These are phyloP conservation scores for Phialophora expanda DNA, from an alignment of 2,329 filamentous ascomycete species.

Conservation along the genomic window DNA sequence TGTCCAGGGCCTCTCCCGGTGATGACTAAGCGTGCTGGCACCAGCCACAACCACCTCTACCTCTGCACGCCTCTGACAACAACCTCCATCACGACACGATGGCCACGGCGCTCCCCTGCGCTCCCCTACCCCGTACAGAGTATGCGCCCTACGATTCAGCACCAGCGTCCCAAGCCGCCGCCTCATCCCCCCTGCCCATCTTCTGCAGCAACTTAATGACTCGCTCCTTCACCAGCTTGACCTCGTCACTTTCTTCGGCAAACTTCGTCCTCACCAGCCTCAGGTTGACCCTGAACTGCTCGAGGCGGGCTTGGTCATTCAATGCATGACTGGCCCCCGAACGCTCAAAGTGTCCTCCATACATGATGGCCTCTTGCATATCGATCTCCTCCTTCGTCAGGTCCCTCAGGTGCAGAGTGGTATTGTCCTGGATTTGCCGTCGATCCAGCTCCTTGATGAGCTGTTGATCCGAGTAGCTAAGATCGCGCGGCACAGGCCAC, in stretches of 20 bases:
- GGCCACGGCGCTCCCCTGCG: background rate
- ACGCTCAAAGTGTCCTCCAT: conserved; percentile 26
- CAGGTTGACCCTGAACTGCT: conserved; percentile 17
- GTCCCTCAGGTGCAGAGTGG: conserved; percentile 13
- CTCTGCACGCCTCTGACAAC: background rate
- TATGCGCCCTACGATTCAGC: no score
- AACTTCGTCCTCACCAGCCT: conserved; percentile 17
- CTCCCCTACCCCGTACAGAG: background rate
- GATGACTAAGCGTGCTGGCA: background rate
- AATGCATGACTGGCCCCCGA: conserved; percentile 20
- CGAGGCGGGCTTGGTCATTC: conserved; percentile 10
- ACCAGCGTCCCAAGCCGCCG: background rate
- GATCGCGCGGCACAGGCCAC: conserved; percentile 22
- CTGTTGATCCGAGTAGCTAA: conserved; percentile 28
- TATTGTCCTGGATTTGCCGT: conserved; percentile 14
- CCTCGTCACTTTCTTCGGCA: conserved; percentile 22
- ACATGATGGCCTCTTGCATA: conserved; percentile 27
- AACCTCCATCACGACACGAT: background rate
- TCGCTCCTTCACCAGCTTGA: conserved; percentile 15
- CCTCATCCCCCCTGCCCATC: conserved; percentile 10
- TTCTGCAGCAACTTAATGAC: conserved; percentile 13
- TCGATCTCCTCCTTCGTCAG: conserved; percentile 27
- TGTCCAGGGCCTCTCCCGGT: background rate
- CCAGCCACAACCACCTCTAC: background rate
- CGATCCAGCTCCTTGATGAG: conserved; percentile 14